These are phyloP conservation scores for Ampelomyces quisqualis DNA, from an alignment of 2,329 filamentous ascomycete genomes.

Conservation along the genomic window DNA sequence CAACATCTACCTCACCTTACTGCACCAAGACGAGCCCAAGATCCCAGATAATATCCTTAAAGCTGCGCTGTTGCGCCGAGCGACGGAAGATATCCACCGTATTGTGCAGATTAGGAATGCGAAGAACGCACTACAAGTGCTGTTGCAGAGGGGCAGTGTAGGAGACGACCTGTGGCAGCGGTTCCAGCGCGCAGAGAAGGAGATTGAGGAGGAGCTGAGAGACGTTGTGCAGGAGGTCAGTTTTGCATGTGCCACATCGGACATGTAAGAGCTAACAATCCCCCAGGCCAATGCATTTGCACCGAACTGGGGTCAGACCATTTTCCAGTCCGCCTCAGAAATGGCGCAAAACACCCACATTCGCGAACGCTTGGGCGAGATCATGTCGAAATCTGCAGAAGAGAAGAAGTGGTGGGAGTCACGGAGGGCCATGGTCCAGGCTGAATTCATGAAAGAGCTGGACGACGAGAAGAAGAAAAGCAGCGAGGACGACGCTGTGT, in stretches of 20 bases:
- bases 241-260: neutral
- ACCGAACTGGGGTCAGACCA: constrained; percentile 86
- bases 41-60: constrained; percentile 84
- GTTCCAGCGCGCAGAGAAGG: constrained; percentile 88
- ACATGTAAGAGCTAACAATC: constrained; percentile 4
- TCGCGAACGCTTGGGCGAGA: constrained; percentile 71
- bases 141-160: constrained; percentile 87
- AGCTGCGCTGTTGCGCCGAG: constrained; percentile 83
- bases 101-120: constrained; percentile 85
- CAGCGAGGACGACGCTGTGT: constrained; percentile 19
- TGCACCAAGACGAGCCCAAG: constrained; percentile 72
- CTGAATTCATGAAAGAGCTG: constrained; percentile 82
- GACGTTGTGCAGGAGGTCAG: constrained; percentile 90
- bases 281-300: constrained; percentile 82
- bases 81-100: constrained; percentile 88
- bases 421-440: constrained; percentile 70
- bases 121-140: constrained; percentile 80
- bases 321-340: constrained; percentile 97
- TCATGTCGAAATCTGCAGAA: constrained; percentile 67
- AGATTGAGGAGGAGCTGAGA: constrained; percentile 93
- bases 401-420: constrained; percentile 95
- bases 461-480: constrained; percentile 56
- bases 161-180: constrained; percentile 95
- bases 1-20: constrained; percentile 89
- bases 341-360: constrained; percentile 82